Evolutionary conservation across 495 filamentous ascomycete genomes (phyloP).

Genomic region (Astrothelium subdiscretum): DNA sequence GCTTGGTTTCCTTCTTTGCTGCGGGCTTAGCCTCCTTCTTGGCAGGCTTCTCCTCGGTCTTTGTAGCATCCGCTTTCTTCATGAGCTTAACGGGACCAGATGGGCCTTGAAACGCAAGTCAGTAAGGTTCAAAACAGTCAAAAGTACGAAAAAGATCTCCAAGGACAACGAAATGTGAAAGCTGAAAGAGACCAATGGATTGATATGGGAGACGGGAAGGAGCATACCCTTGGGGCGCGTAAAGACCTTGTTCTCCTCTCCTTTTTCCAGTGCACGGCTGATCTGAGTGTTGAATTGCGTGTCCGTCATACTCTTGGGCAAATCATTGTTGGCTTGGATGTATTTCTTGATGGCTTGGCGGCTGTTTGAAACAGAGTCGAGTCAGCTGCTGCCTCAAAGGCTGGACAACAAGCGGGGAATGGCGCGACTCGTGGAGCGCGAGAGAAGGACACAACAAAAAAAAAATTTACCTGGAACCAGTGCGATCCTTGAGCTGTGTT

Average conservation of each 20-base stretch:
- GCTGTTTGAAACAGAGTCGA: conserved; percentile 35
- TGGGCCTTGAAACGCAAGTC: conserved; percentile 48
- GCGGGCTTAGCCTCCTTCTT: conserved; percentile 30
- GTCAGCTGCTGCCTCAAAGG: conserved; percentile 10
- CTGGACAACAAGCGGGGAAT: conserved; percentile 4
- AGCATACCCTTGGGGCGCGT: conserved; percentile 87
- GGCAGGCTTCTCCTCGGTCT: conserved; percentile 40
- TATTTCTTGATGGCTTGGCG: conserved; percentile 98
- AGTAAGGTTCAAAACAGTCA: conserved; percentile 17
- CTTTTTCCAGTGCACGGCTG: conserved; percentile 81
- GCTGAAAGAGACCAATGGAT: conserved; percentile 4
- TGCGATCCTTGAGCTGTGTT: conserved; percentile 51
- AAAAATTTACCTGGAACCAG: conserved; percentile 48
- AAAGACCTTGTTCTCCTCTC: conserved; percentile 84
- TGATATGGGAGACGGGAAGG: background rate
- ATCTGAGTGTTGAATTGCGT: conserved; percentile 79
- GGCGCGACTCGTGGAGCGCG: conserved; percentile 16
- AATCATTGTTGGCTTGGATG: conserved; percentile 88
- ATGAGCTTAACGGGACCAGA: conserved; percentile 92
- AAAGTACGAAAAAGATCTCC: background rate
- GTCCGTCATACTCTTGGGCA: conserved; percentile 48
- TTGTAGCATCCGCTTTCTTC: conserved; percentile 20
- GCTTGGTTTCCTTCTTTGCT: background rate
- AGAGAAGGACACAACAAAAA: conserved; percentile 7
- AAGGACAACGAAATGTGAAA: background rate